Evolutionary conservation across 2,329 filamentous ascomycete species (phyloP).

Genomic region (Furcasterigmium furcatum): DNA sequence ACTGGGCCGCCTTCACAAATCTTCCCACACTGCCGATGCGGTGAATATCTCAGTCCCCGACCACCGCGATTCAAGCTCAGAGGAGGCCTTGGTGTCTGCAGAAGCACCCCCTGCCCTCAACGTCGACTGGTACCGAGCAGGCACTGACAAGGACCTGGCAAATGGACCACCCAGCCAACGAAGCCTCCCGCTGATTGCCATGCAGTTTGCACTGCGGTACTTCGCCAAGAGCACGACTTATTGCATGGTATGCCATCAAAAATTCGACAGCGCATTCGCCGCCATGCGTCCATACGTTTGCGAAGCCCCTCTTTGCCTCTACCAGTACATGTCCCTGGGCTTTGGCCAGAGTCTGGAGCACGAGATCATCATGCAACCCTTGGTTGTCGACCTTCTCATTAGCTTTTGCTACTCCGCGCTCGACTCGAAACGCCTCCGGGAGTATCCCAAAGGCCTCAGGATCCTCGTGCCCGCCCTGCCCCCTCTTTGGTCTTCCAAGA

Average conservation of each 20-base stretch:
- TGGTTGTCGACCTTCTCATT: conserved; percentile 79
- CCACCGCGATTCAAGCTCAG: too few species aligned
- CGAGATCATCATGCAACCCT: conserved; percentile 74
- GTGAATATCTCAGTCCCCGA: too few species aligned
- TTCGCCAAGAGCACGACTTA: conserved; percentile 81
- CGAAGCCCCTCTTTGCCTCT: conserved; percentile 70
- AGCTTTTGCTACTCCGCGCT: conserved; percentile 74
- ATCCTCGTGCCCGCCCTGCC: conserved; percentile 24
- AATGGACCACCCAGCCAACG: conserved; percentile 17
- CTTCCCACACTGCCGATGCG: too few species aligned
- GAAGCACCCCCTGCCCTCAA: conserved; percentile 2
- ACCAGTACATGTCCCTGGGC: conserved; percentile 84
- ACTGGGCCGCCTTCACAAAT: not conserved
- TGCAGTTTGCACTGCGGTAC: conserved; percentile 76
- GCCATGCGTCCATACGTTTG: conserved; percentile 80
- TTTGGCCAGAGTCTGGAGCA: conserved; percentile 84
- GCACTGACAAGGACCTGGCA: conserved; percentile 10
- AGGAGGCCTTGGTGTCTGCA: too few species aligned
- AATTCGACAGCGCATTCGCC: conserved; percentile 55
- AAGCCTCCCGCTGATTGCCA: conserved; percentile 55
- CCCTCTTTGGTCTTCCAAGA: not conserved
- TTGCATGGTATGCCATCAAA: conserved; percentile 80
- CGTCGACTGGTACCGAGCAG: conserved; percentile 3
- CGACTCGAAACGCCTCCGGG: conserved; percentile 29
- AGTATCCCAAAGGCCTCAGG: conserved; percentile 38